Percentiles rank a stretch among this genome's conserved stretches.
Conservation (phyloP, 2,329 filamentous ascomycete species). For the Aspergillaceae sp. region DNA sequence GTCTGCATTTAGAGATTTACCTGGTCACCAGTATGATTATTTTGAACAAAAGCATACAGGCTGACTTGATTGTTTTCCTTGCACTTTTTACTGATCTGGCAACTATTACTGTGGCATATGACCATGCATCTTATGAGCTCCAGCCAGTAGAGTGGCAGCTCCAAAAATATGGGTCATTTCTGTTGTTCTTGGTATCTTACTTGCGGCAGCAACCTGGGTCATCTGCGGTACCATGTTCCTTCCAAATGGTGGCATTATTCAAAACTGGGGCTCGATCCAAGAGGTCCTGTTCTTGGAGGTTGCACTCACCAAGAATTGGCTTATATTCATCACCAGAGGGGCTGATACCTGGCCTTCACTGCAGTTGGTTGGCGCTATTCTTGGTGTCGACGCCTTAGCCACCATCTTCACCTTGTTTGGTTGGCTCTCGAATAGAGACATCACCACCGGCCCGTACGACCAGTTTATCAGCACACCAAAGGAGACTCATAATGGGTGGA, state of each 20-base stretch:
- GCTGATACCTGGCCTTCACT: conserved; percentile 64
- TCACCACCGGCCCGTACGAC: conserved; percentile 20
- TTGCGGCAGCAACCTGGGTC: conserved; percentile 65
- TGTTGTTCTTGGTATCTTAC: conserved; percentile 51
- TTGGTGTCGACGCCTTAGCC: conserved; percentile 61
- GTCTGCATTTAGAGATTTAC: conserved; percentile 67
- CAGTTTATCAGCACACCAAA: conserved; percentile 10
- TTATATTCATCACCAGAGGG: conserved; percentile 90
- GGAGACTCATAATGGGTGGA: conserved; percentile 45
- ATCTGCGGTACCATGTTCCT: conserved; percentile 63
- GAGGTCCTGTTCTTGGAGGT: conserved; percentile 82
- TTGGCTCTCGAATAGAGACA: conserved; percentile 55
- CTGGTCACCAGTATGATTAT: conserved; percentile 70
- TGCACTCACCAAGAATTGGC: conserved; percentile 88
- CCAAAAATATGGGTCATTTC: conserved; percentile 70
- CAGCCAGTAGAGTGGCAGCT: conserved; percentile 75
- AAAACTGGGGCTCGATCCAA: conserved; percentile 66
- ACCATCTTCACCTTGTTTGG: conserved; percentile 70
- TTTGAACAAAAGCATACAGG: conserved; percentile 66
- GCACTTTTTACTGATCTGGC: conserved; percentile 72
- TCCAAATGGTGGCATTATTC: conserved; percentile 60
- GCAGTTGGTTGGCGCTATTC: conserved; percentile 62
- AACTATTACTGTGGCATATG: conserved; percentile 70
- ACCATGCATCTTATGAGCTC: conserved; percentile 68
- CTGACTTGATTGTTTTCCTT: conserved; percentile 69